A percentile compares a stretch with the other conserved stretches of the same genome.
phyloP scores from a whole-genome alignment of 176 grass and related monocot genomes.

The Zoysia japonica region DNA sequence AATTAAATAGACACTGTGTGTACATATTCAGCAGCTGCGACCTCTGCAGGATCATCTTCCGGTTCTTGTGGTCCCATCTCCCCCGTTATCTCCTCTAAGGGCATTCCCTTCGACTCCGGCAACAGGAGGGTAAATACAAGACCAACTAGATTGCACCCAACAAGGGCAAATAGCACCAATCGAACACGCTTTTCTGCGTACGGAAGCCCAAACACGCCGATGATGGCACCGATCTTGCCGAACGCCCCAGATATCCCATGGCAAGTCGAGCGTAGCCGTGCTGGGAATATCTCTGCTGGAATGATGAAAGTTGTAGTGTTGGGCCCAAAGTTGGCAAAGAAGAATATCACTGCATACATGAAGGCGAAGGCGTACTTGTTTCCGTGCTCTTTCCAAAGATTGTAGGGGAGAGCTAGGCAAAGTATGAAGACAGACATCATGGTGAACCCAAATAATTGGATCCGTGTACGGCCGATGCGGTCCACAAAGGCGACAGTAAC shows the following conservation, averaged over 20 bases:
- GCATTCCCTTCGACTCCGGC: constrained; percentile 45
- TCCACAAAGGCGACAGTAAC: constrained; percentile 40
- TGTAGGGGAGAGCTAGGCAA: constrained; percentile 10
- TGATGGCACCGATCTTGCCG: constrained; percentile 43
- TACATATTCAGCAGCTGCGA: not conserved
- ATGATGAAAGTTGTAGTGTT: constrained; percentile 53
- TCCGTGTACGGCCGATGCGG: constrained; percentile 35
- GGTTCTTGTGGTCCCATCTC: constrained; percentile 6
- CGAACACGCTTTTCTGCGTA: not conserved
- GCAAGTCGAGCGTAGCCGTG: constrained; percentile 48
- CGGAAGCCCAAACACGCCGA: constrained; percentile 36
- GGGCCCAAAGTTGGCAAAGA: constrained; percentile 59
- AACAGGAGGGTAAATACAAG: constrained; percentile 38
- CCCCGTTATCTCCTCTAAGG: constrained; percentile 35
- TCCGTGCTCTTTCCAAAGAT: not conserved
- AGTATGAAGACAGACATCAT: constrained; percentile 58
- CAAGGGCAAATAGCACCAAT: constrained; percentile 26
- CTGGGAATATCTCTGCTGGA: constrained; percentile 54
- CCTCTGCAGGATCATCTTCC: not conserved
- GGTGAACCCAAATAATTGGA: constrained; percentile 46
- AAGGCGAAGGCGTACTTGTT: constrained; percentile 3
- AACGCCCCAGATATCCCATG: constrained; percentile 49
- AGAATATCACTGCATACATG: constrained; percentile 29
- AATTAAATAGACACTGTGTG: not conserved
- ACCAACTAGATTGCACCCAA: constrained; percentile 40